Evolutionary conservation across 2,329 filamentous ascomycete species (phyloP), one percentile per base, ranked within the genome.

Genomic region (Fusarium avenaceum): DNA sequence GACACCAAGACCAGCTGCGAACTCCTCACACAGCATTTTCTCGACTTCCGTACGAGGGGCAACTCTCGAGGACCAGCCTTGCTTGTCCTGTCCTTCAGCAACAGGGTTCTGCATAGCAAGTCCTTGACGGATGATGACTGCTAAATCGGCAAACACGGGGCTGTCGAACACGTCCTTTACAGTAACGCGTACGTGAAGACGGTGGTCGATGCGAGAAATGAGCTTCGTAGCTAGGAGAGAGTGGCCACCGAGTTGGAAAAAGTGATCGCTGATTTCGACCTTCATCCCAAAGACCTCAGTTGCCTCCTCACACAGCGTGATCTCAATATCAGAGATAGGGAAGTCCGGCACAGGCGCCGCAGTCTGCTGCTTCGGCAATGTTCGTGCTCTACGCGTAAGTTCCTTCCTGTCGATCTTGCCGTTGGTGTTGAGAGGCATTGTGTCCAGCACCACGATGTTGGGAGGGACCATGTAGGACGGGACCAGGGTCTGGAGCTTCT

Each of bases 401-500:
- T 55, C 57, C 4, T 64, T 60, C 0, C 73, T 57, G 28, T 76
- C 72, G 0, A 74, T 57, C 43, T 76, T 75, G 22, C 72, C 71
- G 17, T 70, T 76, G 2, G 56, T 43, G 19, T 74, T 74, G 35
- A 75, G 43, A 17, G 75, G 75, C 53, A 77, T 69, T 5, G 69
- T 40, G 2, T 73, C 71, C 15, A 76, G 14, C 0, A 74, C 53
- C 1, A 54, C 43, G 7, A 77, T 70, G 8, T 19, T 54, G 1
- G 58, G 43, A 1, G 74, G 75, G 15, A 76, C 44, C 74, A 77
- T 76, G 49, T 76, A 76, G 0, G 70, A 40, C 6, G 74, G 73
- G 2, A 76, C 33, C 1, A 63, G 17, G 7, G 47, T 53, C 7
- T 38, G 53, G 1, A 53, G 46, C 9, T 26, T 24, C 19, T 65